A percentile compares a stretch with the other conserved stretches of the same genome.
phyloP scores from a whole-genome alignment of 495 filamentous ascomycete species.

The Lasiosphaeris hirsuta region DNA sequence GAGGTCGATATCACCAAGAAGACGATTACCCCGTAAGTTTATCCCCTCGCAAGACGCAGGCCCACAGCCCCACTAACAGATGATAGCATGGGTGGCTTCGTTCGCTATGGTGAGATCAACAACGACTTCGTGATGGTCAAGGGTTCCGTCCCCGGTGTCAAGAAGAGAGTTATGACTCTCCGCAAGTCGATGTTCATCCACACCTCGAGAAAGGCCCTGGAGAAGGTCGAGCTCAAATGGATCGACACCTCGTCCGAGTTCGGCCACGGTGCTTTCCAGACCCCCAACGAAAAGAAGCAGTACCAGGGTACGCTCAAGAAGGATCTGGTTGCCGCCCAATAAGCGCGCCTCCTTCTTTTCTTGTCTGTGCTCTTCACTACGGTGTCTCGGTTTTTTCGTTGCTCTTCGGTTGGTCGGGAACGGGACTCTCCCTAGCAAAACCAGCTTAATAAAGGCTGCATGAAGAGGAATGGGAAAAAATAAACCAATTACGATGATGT shows the following conservation, averaged over 20 bases:
- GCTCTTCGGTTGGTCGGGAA: constrained; percentile 44
- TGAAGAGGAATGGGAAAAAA: constrained; percentile 41
- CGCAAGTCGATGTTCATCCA: constrained; percentile 99
- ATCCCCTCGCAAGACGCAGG: not conserved
- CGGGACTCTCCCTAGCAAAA: constrained; percentile 40
- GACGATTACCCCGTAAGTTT: constrained; percentile 95
- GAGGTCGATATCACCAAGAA: constrained; percentile 98
- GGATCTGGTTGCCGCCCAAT: constrained; percentile 74
- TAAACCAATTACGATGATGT: constrained; percentile 28
- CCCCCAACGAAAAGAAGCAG: constrained; percentile 89
- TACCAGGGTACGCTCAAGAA: constrained; percentile 99
- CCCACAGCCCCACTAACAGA: constrained; percentile 15
- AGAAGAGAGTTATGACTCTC: constrained; percentile 99
- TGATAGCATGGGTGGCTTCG: constrained; percentile 94
- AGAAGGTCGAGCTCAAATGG: constrained; percentile 99
- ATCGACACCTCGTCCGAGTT: constrained; percentile 99
- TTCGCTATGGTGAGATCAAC: constrained; percentile 98
- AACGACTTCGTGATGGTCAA: constrained; percentile 99
- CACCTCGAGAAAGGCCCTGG: constrained; percentile 87
- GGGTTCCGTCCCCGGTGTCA: constrained; percentile 94
- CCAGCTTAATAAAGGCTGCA: constrained; percentile 45
- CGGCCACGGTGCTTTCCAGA: constrained; percentile 99
- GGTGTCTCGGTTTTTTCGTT: constrained; percentile 50
- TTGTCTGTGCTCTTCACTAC: constrained; percentile 49
- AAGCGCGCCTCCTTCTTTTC: constrained; percentile 46